Conservation (phyloP, 2,329 filamentous ascomycete species). For the Boeremia exigua region DNA sequence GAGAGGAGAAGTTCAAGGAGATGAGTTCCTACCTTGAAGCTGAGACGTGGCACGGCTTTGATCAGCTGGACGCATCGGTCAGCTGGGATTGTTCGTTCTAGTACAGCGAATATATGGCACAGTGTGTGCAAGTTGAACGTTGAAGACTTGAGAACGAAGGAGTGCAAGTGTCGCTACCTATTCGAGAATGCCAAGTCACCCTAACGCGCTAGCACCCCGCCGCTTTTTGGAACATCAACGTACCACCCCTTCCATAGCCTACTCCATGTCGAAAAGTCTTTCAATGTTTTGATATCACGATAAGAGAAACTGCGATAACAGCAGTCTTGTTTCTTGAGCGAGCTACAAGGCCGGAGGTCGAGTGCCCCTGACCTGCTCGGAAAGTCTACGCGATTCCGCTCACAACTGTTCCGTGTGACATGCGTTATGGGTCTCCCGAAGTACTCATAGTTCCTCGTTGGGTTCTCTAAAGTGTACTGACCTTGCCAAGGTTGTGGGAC, state of each 20-base stretch:
- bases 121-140: no score
- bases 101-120: neutral
- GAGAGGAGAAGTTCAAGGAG: slow-evolving; percentile 30
- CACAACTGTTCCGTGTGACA: no score
- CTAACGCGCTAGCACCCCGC: no score
- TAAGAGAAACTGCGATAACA: no score
- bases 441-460: slow-evolving; percentile 5
- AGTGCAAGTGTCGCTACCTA: neutral
- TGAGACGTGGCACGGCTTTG: slow-evolving; percentile 37
- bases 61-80: slow-evolving; percentile 26
- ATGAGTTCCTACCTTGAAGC: slow-evolving; percentile 33
- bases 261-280: no score
- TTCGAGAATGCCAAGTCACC: neutral
- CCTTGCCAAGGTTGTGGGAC: slow-evolving; percentile 43
- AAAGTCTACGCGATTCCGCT: no score
- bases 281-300: no score
- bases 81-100: slow-evolving; percentile 26
- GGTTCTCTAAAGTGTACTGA: neutral
- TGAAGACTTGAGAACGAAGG: neutral
- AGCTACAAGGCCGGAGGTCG: no score
- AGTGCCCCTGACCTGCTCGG: no score
- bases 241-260: no score
- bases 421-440: slow-evolving; percentile 30
- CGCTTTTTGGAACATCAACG: no score
- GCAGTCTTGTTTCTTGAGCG: no score